phyloP scores from a whole-genome alignment of 148 eudicot genomes.

The Chenopodium berlandieri region DNA sequence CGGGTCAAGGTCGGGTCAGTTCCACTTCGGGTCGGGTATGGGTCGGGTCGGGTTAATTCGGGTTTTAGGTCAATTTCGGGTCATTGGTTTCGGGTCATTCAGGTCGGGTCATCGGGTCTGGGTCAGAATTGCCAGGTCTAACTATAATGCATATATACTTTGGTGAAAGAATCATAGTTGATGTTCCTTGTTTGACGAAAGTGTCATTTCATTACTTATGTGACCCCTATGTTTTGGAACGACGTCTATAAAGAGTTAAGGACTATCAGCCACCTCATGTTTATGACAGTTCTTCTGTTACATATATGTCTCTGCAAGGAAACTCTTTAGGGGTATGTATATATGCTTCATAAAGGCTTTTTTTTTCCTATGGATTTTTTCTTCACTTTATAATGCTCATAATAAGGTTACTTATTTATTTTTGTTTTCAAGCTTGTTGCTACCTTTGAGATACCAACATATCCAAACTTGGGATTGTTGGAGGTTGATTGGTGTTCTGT shows the following conservation, averaged over 20 bases:
- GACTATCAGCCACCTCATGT: neutral
- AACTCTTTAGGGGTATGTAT: neutral
- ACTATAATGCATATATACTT: neutral
- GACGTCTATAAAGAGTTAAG: too few relatives aligned
- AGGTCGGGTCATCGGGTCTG: too few relatives aligned
- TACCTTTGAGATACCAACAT: neutral
- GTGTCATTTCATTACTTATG: neutral
- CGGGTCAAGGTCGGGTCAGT: too few relatives aligned
- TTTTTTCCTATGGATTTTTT: neutral
- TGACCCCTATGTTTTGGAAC: neutral
- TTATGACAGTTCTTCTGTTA: neutral
- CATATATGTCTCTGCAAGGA: neutral
- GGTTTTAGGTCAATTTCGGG: too few relatives aligned
- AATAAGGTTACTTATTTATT: neutral
- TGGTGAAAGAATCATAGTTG: neutral
- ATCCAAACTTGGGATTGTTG: neutral
- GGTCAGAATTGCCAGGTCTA: too few relatives aligned
- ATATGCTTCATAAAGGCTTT: neutral
- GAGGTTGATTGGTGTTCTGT: neutral
- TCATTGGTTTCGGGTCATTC: too few relatives aligned
- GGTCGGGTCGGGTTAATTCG: too few relatives aligned
- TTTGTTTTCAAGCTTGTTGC: neutral
- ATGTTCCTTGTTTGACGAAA: neutral
- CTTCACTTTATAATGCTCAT: neutral
- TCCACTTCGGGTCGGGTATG: too few relatives aligned